A percentile compares a stretch with the other conserved stretches of the same genome.
Evolutionary conservation across 2,329 filamentous ascomycete genomes (phyloP).

Genomic region (Orbilia quercus): DNA sequence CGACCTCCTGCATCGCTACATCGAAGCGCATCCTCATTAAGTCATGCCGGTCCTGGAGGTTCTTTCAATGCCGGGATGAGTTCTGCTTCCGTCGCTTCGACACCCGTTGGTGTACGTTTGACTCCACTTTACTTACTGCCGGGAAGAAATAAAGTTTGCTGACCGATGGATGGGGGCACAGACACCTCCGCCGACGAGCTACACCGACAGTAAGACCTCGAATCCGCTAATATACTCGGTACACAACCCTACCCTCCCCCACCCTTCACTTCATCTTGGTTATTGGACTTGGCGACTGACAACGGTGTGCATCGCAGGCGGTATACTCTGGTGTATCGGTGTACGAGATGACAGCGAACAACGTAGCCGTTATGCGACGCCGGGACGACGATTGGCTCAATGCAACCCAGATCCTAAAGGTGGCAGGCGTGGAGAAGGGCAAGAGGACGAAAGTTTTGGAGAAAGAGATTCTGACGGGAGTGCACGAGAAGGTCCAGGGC

Average conservation of each 20-base stretch:
- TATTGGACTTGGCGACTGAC: slow-evolving; percentile 15
- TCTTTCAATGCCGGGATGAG: slow-evolving; percentile 55
- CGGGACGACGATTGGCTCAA: slow-evolving; percentile 96
- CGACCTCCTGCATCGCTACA: slow-evolving; percentile 45
- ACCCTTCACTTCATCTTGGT: neutral
- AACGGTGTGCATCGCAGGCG: slow-evolving; percentile 67
- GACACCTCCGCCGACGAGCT: slow-evolving; percentile 50
- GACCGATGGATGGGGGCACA: slow-evolving; percentile 3
- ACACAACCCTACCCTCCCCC: slow-evolving; percentile 5
- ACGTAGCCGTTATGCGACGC: slow-evolving; percentile 92
- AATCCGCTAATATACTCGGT: slow-evolving; percentile 54
- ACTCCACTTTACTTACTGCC: neutral
- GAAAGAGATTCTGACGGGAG: slow-evolving; percentile 94
- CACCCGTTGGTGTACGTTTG: slow-evolving; percentile 41
- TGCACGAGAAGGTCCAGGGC: slow-evolving; percentile 98
- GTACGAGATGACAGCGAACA: slow-evolving; percentile 98
- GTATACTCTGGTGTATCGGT: slow-evolving; percentile 96
- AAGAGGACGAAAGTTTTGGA: slow-evolving; percentile 97
- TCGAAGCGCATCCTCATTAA: slow-evolving; percentile 49
- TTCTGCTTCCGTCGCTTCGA: slow-evolving; percentile 55
- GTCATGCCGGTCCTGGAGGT: slow-evolving; percentile 51
- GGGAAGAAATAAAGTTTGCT: slow-evolving; percentile 6
- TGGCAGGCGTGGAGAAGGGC: slow-evolving; percentile 95
- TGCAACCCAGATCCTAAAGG: slow-evolving; percentile 97
- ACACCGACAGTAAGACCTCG: slow-evolving; percentile 17